phyloP scores from a whole-genome alignment of 345 rosid genomes.

The Aquilaria sinensis region DNA sequence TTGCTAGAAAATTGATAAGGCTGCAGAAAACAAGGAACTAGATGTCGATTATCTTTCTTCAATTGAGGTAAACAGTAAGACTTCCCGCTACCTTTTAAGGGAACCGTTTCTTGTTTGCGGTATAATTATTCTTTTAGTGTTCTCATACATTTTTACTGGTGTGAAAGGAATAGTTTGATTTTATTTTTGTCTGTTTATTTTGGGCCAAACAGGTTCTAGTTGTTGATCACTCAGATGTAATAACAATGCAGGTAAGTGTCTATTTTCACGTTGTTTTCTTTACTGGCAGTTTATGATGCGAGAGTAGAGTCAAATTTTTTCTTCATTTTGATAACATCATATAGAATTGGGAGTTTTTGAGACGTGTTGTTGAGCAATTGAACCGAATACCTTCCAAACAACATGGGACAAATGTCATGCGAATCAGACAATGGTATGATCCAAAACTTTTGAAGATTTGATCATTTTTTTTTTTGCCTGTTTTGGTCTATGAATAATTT shows the following conservation, averaged over 20 bases:
- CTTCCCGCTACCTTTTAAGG: background rate
- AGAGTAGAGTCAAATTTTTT: slow-evolving; percentile 1
- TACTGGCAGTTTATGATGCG: slow-evolving; percentile 3
- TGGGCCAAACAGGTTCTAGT: slow-evolving; percentile 56
- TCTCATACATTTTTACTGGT: slow-evolving; percentile 6
- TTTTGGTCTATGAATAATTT: slow-evolving; percentile 1
- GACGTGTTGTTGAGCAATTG: slow-evolving; percentile 54
- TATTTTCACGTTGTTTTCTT: background rate
- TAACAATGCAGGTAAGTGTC: slow-evolving; percentile 75
- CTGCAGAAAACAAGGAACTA: slow-evolving; percentile 52
- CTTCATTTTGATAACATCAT: slow-evolving; percentile 12
- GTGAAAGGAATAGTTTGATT: background rate
- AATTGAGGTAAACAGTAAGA: slow-evolving; percentile 55
- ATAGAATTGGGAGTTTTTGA: slow-evolving; percentile 79
- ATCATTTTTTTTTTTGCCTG: background rate
- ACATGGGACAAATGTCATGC: slow-evolving; percentile 84
- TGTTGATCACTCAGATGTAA: slow-evolving; percentile 91
- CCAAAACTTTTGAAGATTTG: too few species aligned
- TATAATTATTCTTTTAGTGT: slow-evolving; percentile 10
- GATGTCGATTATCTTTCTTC: slow-evolving; percentile 90
- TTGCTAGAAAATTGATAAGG: slow-evolving; percentile 67
- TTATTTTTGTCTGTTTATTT: slow-evolving; percentile 1
- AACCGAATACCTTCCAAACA: slow-evolving; percentile 68
- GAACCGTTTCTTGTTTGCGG: background rate
- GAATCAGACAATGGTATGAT: slow-evolving; percentile 73